Evolutionary conservation across 164 flowering plant genomes (phyloP).

Genomic region (Liriodendron chinense): DNA sequence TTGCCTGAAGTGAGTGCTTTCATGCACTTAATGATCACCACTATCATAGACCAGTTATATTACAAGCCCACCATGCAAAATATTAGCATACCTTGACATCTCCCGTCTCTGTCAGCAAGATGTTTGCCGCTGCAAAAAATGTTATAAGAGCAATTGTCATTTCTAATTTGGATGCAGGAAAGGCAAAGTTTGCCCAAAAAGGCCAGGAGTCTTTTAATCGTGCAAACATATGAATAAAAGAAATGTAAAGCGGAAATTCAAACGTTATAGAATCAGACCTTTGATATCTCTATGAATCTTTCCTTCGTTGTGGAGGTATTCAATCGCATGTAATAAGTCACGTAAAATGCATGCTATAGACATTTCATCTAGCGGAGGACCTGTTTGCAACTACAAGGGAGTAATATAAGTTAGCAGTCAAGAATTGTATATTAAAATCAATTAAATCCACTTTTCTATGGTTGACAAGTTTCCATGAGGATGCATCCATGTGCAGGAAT

Average conservation of each 20-base stretch:
- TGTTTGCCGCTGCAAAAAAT: constrained; percentile 89
- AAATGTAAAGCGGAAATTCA: background rate
- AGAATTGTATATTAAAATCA: background rate
- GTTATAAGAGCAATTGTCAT: constrained; percentile 13
- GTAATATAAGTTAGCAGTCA: constrained; percentile 4
- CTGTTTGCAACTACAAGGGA: constrained; percentile 77
- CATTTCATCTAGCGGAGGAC: constrained; percentile 90
- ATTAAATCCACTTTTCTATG: background rate
- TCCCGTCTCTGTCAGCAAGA: constrained; percentile 88
- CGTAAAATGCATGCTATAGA: constrained; percentile 92
- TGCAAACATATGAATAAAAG: background rate
- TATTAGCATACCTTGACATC: constrained; percentile 79
- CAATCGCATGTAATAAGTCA: constrained; percentile 94
- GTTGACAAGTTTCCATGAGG: background rate
- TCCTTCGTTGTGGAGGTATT: constrained; percentile 92
- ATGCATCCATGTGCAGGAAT: background rate
- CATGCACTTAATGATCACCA: background rate
- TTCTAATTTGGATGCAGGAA: constrained; percentile 1
- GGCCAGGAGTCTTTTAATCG: background rate
- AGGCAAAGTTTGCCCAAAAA: background rate
- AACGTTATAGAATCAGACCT: constrained; percentile 42
- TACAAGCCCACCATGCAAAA: background rate
- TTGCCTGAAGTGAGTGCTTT: background rate
- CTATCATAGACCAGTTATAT: background rate
- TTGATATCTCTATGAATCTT: constrained; percentile 98